These are phyloP conservation scores for Acrocalymma vagum DNA, from an alignment of 2,329 filamentous ascomycete species.

Conservation along the genomic window DNA sequence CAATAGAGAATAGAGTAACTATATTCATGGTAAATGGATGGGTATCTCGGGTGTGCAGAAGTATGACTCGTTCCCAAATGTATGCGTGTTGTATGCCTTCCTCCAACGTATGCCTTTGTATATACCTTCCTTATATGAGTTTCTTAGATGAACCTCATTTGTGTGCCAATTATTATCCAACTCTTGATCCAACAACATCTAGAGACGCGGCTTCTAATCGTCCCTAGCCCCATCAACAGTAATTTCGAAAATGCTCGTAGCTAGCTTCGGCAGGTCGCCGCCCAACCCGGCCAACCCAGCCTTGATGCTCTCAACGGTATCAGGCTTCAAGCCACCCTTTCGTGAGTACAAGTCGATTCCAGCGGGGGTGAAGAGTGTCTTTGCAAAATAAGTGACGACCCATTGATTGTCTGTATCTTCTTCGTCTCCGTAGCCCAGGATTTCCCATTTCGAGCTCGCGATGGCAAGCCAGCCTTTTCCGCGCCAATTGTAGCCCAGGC, in stretches of 20 bases:
- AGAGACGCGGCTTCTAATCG: constrained; percentile 9
- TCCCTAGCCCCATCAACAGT: constrained; percentile 34
- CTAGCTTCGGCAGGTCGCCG: constrained; percentile 63
- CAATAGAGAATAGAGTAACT: too few relatives aligned
- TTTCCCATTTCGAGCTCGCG: constrained; percentile 80
- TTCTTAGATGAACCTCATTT: too few relatives aligned
- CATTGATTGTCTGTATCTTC: constrained; percentile 62
- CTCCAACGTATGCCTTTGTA: too few relatives aligned
- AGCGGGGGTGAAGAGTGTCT: constrained; percentile 83
- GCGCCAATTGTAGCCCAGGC: constrained; percentile 67
- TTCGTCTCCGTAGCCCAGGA: constrained; percentile 76
- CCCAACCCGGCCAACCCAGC: constrained; percentile 62
- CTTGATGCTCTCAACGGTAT: constrained; percentile 66
- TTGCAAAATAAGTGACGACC: constrained; percentile 85
- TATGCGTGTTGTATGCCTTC: too few relatives aligned
- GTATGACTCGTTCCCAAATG: too few relatives aligned
- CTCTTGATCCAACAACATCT: background rate
- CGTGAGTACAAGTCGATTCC: constrained; percentile 82
- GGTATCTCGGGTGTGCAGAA: too few relatives aligned
- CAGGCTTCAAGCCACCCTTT: constrained; percentile 63
- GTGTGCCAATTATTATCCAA: too few relatives aligned
- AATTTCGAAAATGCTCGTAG: constrained; percentile 57
- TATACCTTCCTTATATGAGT: too few relatives aligned
- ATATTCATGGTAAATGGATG: too few relatives aligned
- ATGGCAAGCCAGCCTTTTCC: constrained; percentile 79